Conservation (phyloP, 1,139 yeast genomes). For the Hyphopichia pseudoburtonii region DNA sequence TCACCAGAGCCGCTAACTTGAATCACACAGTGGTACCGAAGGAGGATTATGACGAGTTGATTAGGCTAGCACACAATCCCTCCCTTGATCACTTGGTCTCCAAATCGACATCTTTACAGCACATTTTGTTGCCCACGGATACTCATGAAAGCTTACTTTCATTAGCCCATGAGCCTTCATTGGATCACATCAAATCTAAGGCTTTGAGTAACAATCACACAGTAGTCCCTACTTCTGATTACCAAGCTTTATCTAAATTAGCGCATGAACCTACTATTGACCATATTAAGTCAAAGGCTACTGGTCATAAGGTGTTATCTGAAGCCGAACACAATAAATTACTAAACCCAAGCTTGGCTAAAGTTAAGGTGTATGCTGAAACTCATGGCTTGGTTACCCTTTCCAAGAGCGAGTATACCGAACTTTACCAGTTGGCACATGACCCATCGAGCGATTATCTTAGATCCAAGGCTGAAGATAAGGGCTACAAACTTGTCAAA, state of each 20-base stretch:
- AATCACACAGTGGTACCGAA: slow-evolving; percentile 17
- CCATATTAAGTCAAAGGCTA: slow-evolving; percentile 10
- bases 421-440: slow-evolving; percentile 32
- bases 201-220: slow-evolving; percentile 16
- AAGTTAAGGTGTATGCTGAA: slow-evolving; percentile 37
- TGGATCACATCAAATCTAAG: slow-evolving; percentile 21
- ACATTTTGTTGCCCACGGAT: slow-evolving; percentile 15
- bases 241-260: slow-evolving; percentile 12
- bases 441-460: slow-evolving; percentile 21
- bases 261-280: slow-evolving; percentile 21
- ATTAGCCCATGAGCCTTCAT: slow-evolving; percentile 13
- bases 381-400: slow-evolving; percentile 35
- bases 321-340: slow-evolving; percentile 5
- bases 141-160: slow-evolving; percentile 13
- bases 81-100: slow-evolving; percentile 12
- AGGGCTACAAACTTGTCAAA: slow-evolving; percentile 1
- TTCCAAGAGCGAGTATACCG: slow-evolving; percentile 34
- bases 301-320: slow-evolving; percentile 4
- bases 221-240: slow-evolving; percentile 20
- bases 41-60: slow-evolving; percentile 17
- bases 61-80: slow-evolving; percentile 17
- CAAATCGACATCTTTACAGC: slow-evolving; percentile 14
- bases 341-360: slow-evolving; percentile 27
- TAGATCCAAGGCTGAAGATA: background rate
- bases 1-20: slow-evolving; percentile 12